A percentile compares a stretch with the other conserved stretches of the same genome.
phyloP scores from a whole-genome alignment of 257 asterid genomes.

The Ajuga chamaepitys region DNA sequence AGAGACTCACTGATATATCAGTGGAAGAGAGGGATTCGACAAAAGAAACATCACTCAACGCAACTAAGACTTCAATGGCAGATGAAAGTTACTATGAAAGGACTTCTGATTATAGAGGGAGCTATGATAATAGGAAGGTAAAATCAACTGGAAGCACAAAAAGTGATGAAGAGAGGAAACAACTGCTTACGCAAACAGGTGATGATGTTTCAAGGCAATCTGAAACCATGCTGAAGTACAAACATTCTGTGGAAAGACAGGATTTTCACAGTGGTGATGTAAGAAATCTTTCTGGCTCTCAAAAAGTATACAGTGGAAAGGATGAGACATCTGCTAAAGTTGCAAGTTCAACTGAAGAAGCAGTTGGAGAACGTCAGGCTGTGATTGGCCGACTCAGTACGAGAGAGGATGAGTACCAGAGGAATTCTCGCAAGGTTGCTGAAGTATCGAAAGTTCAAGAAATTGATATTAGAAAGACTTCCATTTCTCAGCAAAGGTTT shows the following conservation, averaged over 20 bases:
- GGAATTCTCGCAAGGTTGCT: constrained; percentile 25
- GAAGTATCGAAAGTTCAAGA: constrained; percentile 42
- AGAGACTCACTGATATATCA: constrained; percentile 62
- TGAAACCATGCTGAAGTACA: constrained; percentile 46
- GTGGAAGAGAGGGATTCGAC: constrained; percentile 37
- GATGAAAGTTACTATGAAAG: constrained; percentile 27
- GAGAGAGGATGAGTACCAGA: constrained; percentile 43
- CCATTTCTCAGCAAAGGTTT: constrained; percentile 33
- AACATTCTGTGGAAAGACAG: constrained; percentile 37
- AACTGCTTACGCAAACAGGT: constrained; percentile 28
- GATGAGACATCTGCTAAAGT: constrained; percentile 32
- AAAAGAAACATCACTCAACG: constrained; percentile 31
- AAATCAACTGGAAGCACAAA: constrained; percentile 22
- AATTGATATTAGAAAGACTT: constrained; percentile 34
- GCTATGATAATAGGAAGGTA: constrained; percentile 34
- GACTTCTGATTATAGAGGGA: constrained; percentile 31
- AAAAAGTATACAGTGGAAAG: constrained; percentile 22
- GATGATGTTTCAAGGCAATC: constrained; percentile 31
- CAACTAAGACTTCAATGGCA: constrained; percentile 23
- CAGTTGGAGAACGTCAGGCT: constrained; percentile 27
- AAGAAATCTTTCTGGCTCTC: constrained; percentile 30
- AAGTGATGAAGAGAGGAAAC: constrained; percentile 29
- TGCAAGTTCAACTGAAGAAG: constrained; percentile 27
- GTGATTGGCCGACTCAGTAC: constrained; percentile 23
- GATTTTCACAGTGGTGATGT: constrained; percentile 25